Evolutionary conservation across 192 early-diverging fungal species (phyloP).

Genomic region (Coemansia sp.): DNA sequence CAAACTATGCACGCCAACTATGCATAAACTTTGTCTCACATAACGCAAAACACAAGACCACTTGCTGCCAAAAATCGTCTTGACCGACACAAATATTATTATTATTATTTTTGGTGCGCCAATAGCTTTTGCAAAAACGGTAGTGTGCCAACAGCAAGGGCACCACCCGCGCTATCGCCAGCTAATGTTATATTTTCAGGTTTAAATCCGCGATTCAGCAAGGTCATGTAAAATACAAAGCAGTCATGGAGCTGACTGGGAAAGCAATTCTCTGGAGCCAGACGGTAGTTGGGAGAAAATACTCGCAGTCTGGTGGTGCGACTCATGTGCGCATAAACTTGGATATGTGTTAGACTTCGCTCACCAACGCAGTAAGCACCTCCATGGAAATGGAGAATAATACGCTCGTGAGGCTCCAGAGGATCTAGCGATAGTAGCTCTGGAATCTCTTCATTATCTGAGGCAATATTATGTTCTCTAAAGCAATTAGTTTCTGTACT

Average conservation of each 20-base stretch:
- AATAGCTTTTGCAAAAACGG: conserved; percentile 21
- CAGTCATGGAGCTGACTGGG: conserved; percentile 76
- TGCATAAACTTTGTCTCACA: no score
- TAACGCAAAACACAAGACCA: no score
- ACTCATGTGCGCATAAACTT: conserved; percentile 37
- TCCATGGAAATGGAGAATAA: conserved; percentile 46
- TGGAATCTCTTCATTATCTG: neutral
- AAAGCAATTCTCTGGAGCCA: conserved; percentile 36
- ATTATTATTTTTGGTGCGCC: no score
- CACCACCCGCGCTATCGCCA: conserved; percentile 52
- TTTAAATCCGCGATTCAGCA: conserved; percentile 52
- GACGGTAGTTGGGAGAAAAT: conserved; percentile 47
- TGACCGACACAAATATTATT: no score
- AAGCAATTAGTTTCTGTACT: conserved; percentile 8
- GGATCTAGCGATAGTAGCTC: conserved; percentile 14
- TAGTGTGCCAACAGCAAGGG: conserved; percentile 30
- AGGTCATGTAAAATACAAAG: conserved; percentile 68
- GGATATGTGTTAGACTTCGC: conserved; percentile 40
- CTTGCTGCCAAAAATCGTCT: no score
- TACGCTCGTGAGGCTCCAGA: conserved; percentile 20
- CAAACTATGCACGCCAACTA: no score
- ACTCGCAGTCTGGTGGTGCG: conserved; percentile 30
- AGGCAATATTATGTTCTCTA: neutral
- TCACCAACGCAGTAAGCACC: conserved; percentile 53
- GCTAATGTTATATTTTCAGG: conserved; percentile 39